Base-by-base conservation (phyloP, 1,139 yeast species). In the Spathaspora sp. region DNA sequence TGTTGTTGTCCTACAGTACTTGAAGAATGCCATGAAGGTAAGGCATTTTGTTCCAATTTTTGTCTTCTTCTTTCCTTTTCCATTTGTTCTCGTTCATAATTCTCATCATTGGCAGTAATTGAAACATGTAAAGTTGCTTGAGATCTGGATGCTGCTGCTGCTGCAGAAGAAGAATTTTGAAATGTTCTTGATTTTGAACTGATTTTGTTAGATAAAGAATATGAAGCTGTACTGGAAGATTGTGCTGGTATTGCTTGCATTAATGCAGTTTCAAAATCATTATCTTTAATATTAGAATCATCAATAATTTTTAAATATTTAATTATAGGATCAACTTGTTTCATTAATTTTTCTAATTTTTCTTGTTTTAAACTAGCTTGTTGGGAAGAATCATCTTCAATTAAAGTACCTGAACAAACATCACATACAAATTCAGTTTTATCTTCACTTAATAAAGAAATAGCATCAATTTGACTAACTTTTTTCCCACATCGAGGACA, bases 11-110 rank as follows among this genome's bases (percentile, higher is more conserved):
- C 97, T 52, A 93, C 95, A 0, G 99, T 90, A 58, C 95, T 84
- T 55, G 85, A 85, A 54, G 86, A 80, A 63, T 93, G 97, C 99
- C 99, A 93, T 20, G 95, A 84, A 9, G 99, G 99, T 56, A 93
- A 75, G 1, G 97, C 97, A 63, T 95, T 93, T 65, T 91, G 97
- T 61, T 88, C 87, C 62, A 91, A 80, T 63, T 86, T 88, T 54
- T 73, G 78, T 53, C 77, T 84, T 81, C 74, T 83, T 78, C 76
- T 81, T 56, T 85, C 91, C 60, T 81, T 78, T 55, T 81, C 87
- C 61, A 76, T 78, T 55, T 80, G 76, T 59, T 84, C 90, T 48
- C 80, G 74, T 57, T 79, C 84, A 53, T 81, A 80, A 52, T 84
- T 82, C 60, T 90, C 97, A 62, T 88, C 95, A 59, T 86, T 89